phyloP scores from a whole-genome alignment of 331 rosid genomes.

The Quercus phellos region DNA sequence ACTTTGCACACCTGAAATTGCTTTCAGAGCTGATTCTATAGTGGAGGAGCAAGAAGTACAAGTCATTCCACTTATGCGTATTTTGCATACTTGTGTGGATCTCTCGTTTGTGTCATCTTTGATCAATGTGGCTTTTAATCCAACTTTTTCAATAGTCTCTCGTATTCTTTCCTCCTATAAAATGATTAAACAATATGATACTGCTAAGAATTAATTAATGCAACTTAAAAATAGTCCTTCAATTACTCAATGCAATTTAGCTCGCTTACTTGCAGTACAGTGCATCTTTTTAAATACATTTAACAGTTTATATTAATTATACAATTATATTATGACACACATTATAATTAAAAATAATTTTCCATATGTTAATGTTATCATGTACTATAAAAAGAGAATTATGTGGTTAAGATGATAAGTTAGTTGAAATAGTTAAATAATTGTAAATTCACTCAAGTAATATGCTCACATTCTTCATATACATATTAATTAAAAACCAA shows the following conservation, averaged over 20 bases:
- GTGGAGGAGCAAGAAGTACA: constrained; percentile 70
- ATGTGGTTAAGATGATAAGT: too few species aligned
- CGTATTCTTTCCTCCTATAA: constrained; percentile 62
- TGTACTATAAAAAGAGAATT: too few species aligned
- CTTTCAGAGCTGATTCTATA: constrained; percentile 49
- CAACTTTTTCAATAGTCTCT: constrained; percentile 68
- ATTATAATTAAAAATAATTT: too few species aligned
- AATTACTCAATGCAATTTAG: not conserved
- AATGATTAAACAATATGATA: not conserved
- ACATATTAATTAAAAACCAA: too few species aligned
- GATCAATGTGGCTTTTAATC: constrained; percentile 60
- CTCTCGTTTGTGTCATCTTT: constrained; percentile 28
- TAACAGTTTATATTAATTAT: too few species aligned
- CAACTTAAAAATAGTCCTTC: not conserved
- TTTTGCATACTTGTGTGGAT: constrained; percentile 46
- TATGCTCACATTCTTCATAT: too few species aligned
- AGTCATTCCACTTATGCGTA: constrained; percentile 69
- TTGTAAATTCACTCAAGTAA: too few species aligned
- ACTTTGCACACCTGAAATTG: constrained; percentile 46
- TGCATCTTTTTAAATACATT: too few species aligned
- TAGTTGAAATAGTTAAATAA: too few species aligned
- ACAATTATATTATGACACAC: too few species aligned
- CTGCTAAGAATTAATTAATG: not conserved
- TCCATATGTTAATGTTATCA: too few species aligned
- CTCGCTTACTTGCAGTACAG: not conserved